These are phyloP conservation scores for Sapria himalayana DNA, from an alignment of 345 rosid genomes.

Conservation along the genomic window DNA sequence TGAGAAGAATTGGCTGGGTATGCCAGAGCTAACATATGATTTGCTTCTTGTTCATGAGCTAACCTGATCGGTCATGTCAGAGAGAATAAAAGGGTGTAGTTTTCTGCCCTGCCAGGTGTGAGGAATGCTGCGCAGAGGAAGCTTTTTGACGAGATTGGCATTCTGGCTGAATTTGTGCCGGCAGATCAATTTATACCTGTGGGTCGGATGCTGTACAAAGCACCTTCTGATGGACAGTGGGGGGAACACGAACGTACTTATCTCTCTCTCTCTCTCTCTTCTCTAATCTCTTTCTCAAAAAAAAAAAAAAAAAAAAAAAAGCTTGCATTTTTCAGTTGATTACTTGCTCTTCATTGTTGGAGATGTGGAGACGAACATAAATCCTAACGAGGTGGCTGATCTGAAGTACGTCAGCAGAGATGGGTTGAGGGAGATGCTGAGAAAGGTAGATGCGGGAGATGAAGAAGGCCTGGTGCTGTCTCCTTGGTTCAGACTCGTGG, in stretches of 20 bases:
- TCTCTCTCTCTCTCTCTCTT: too few species aligned
- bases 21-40: too few species aligned
- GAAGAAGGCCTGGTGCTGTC: slow-evolving; percentile 70
- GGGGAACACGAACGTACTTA: slow-evolving; percentile 89
- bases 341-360: slow-evolving; percentile 68
- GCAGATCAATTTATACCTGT: slow-evolving; percentile 60
- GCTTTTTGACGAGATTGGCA: slow-evolving; percentile 94
- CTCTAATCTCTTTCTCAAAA: too few species aligned
- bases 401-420: slow-evolving; percentile 60
- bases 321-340: slow-evolving; percentile 59
- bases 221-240: slow-evolving; percentile 97
- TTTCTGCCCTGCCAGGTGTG: slow-evolving; percentile 44
- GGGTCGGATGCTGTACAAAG: slow-evolving; percentile 81
- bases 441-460: slow-evolving; percentile 73
- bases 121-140: slow-evolving; percentile 96
- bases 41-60: too few species aligned
- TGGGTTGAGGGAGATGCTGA: slow-evolving; percentile 56
- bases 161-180: slow-evolving; percentile 72
- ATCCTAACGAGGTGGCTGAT: slow-evolving; percentile 83
- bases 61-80: too few species aligned
- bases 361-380: slow-evolving; percentile 48
- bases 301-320: too few species aligned
- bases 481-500: slow-evolving; percentile 92
- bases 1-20: slow-evolving; percentile 51
- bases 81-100: too few species aligned